phyloP scores from a whole-genome alignment of 2,329 filamentous ascomycete genomes.

The Xylaria polymorpha region DNA sequence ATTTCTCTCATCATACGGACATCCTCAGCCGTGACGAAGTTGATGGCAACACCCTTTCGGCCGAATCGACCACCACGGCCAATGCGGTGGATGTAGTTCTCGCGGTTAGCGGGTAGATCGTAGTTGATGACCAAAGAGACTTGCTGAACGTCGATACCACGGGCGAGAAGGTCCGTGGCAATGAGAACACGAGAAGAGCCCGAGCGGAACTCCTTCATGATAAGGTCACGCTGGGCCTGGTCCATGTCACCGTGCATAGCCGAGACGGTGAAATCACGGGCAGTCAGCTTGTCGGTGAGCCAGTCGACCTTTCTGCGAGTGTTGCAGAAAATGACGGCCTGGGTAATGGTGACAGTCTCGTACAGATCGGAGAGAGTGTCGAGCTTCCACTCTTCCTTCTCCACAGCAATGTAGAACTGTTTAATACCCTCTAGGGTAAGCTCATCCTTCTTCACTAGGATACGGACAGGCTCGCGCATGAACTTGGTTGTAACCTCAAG shows the following conservation, averaged over 20 bases:
- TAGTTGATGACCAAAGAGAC: conserved; percentile 99
- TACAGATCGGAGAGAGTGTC: conserved; percentile 99
- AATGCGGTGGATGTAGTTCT: conserved; percentile 99
- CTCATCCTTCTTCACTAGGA: conserved; percentile 99
- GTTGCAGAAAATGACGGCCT: conserved; percentile 99
- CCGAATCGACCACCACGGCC: conserved; percentile 99
- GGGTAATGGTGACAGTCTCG: conserved; percentile 99
- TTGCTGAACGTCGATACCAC: conserved; percentile 99
- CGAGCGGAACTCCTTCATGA: conserved; percentile 99
- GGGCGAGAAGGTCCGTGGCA: conserved; percentile 95
- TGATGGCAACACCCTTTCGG: conserved; percentile 99
- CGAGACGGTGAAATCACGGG: conserved; percentile 98
- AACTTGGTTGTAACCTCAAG: conserved; percentile 99
- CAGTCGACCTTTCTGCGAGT: conserved; percentile 99
- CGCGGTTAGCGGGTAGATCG: conserved; percentile 96
- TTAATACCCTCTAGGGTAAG: conserved; percentile 99
- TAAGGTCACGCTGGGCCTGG: conserved; percentile 95
- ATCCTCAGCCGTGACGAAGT: conserved; percentile 99
- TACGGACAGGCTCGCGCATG: conserved; percentile 99
- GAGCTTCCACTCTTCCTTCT: conserved; percentile 99
- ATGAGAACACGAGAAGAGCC: conserved; percentile 98
- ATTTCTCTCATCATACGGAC: conserved; percentile 99
- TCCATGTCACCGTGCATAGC: conserved; percentile 99
- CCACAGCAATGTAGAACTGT: conserved; percentile 99
- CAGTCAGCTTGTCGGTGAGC: conserved; percentile 99